Evolutionary conservation across 768 basidiomycete species (phyloP).

Genomic region (Leccinum subtestaceum): DNA sequence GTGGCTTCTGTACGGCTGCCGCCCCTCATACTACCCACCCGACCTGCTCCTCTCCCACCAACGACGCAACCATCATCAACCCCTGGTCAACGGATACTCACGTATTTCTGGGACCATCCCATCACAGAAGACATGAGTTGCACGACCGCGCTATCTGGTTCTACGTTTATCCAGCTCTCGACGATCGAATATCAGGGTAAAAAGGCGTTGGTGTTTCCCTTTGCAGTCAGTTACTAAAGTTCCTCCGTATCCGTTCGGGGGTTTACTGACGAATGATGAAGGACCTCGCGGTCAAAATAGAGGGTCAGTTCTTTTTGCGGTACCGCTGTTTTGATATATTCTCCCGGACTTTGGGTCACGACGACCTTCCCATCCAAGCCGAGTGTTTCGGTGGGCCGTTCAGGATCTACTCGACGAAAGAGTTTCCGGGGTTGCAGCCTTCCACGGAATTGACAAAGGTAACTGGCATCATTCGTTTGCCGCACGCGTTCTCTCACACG

Average conservation of each 20-base stretch:
- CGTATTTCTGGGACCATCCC: constrained; percentile 39
- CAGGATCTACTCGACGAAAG: constrained; percentile 68
- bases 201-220: constrained; percentile 58
- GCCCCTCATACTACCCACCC: constrained; percentile 18
- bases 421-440: constrained; percentile 67
- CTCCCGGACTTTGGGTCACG: constrained; percentile 31
- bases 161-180: constrained; percentile 57
- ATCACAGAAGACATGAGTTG: constrained; percentile 43
- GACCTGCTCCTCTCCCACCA: constrained; percentile 3
- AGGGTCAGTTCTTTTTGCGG: constrained; percentile 67
- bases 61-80: constrained; percentile 8
- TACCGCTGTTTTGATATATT: constrained; percentile 69
- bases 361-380: constrained; percentile 48
- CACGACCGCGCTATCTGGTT: constrained; percentile 57
- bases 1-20: constrained; percentile 21
- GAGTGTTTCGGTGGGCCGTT: constrained; percentile 67
- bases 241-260: no score
- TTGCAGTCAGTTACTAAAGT: constrained; percentile 43
- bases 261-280: constrained; percentile 19
- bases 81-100: constrained; percentile 38
- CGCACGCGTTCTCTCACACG: constrained; percentile 1
- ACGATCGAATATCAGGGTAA: constrained; percentile 52
- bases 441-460: constrained; percentile 71
- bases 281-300: constrained; percentile 67
- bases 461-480: neutral